Evolutionary conservation across 495 filamentous ascomycete species (phyloP).

Genomic region (Pyrenula massariospora): DNA sequence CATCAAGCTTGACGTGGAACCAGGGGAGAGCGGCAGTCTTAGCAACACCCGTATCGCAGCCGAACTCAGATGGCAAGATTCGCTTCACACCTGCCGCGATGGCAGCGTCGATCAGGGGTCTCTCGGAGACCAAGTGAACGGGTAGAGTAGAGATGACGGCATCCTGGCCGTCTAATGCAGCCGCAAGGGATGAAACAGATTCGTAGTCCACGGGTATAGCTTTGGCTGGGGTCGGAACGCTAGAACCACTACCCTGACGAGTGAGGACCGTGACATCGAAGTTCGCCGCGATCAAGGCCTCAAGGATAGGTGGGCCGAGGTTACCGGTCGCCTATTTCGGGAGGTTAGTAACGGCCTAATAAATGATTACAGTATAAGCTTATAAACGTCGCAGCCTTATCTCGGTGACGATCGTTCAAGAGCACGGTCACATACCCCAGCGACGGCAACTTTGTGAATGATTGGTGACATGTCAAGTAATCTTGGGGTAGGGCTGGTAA

Average conservation of each 20-base stretch:
- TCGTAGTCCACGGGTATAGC: slow-evolving; percentile 9
- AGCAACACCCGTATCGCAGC: slow-evolving; percentile 6
- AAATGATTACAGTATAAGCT: not conserved
- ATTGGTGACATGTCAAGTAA: not conserved
- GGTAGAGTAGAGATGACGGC: slow-evolving; percentile 34
- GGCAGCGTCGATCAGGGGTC: slow-evolving; percentile 43
- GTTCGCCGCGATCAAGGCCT: slow-evolving; percentile 15
- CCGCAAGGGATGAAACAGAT: slow-evolving; percentile 8
- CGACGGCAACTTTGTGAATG: slow-evolving; percentile 9
- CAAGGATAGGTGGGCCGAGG: slow-evolving; percentile 21
- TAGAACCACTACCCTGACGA: slow-evolving; percentile 15
- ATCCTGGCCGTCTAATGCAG: slow-evolving; percentile 40
- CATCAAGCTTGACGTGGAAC: slow-evolving; percentile 2
- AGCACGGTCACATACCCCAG: slow-evolving; percentile 2
- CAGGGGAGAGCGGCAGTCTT: slow-evolving; percentile 4
- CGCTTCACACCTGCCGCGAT: slow-evolving; percentile 45
- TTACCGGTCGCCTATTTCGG: slow-evolving; percentile 20
- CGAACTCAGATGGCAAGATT: slow-evolving; percentile 25
- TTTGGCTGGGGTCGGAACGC: slow-evolving; percentile 5
- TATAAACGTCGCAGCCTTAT: not conserved
- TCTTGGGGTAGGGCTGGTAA: slow-evolving; percentile 1
- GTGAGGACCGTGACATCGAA: slow-evolving; percentile 23
- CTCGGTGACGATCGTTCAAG: not conserved
- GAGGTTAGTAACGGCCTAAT: not conserved
- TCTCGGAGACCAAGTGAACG: slow-evolving; percentile 19